Evolutionary conservation across 2,329 filamentous ascomycete species (phyloP).

Genomic region (Colletotrichum somersetense): DNA sequence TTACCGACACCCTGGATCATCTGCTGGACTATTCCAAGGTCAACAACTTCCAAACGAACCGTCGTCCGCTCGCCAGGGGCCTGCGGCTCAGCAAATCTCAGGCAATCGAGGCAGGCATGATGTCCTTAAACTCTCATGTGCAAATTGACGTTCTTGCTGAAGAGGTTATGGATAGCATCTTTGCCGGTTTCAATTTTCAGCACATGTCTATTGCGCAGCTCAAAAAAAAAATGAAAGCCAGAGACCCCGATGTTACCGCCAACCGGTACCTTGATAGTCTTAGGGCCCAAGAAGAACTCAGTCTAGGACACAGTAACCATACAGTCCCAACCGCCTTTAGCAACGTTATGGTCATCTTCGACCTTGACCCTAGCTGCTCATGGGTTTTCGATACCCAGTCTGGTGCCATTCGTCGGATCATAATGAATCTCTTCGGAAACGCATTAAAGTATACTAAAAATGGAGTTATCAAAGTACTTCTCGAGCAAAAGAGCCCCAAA

Average conservation of each 20-base stretch:
- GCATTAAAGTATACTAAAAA: slow-evolving; percentile 62
- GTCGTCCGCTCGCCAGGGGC: slow-evolving; percentile 50
- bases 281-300: not conserved
- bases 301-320: too few species aligned
- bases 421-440: slow-evolving; percentile 49
- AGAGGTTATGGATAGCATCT: slow-evolving; percentile 62
- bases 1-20: too few species aligned
- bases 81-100: slow-evolving; percentile 50
- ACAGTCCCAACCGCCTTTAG: not conserved
- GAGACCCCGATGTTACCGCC: not conserved
- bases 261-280: not conserved
- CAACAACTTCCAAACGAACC: not conserved
- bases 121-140: slow-evolving; percentile 46
- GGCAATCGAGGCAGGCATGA: slow-evolving; percentile 40
- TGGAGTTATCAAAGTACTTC: slow-evolving; percentile 40
- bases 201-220: slow-evolving; percentile 22
- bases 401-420: slow-evolving; percentile 57
- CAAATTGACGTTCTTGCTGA: slow-evolving; percentile 58
- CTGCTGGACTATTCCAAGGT: too few species aligned
- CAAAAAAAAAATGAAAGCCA: not conserved
- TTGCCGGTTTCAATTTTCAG: slow-evolving; percentile 59
- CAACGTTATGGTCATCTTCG: slow-evolving; percentile 57
- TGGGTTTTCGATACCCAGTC: slow-evolving; percentile 65
- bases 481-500: not conserved
- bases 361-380: slow-evolving; percentile 58